Evolutionary conservation across 345 rosid genomes (phyloP), one percentile per base, ranked within the genome.

Genomic region (Limnanthes douglasii): DNA sequence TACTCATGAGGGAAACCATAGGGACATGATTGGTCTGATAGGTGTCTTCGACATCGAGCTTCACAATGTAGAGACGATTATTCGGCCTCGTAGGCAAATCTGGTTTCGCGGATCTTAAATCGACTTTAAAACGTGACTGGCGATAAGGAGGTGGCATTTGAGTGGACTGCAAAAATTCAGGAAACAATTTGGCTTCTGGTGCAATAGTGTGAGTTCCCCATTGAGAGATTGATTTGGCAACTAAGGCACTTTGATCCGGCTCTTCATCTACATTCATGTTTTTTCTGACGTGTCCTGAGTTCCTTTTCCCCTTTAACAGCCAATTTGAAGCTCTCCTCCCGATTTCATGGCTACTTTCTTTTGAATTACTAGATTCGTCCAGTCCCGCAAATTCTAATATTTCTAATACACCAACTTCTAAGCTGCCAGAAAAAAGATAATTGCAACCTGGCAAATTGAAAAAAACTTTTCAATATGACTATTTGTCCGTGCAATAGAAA

Each of bases 241-340:
- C n/a, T n/a, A n/a, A n/a, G n/a, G n/a, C n/a, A n/a, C n/a, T n/a
- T n/a, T n/a, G n/a, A n/a, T n/a, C n/a, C 43, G 11, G 51, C 21
- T 30, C 15, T 43, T 37, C 62, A 42, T 61, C 60, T 16, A 51
- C 75, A 61, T 68, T 71, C 53, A 72, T 72, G 59, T 32, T 68
- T 59, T 73, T 75, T 49, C 72, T 66, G 51, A 30, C 66, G 35
- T 64, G 70, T 52, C 95, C 78, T 17, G 75, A 70, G 27, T 74
- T 90, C 67, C 98, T 72, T 67, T 90, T 90, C 55, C 98, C 80
- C 67, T 90, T 90, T 16, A 50, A 46, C 67, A 65, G 94, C 98
- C 98, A 90, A 53, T 68, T 72, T 16, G 96, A 71, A 32, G 70
- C 54, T 41, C 44, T 75, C 45, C 49, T 66, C 71, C 72, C 86